Conservation (phyloP, 2,329 filamentous ascomycete species). For the Colletotrichum shisoi region DNA sequence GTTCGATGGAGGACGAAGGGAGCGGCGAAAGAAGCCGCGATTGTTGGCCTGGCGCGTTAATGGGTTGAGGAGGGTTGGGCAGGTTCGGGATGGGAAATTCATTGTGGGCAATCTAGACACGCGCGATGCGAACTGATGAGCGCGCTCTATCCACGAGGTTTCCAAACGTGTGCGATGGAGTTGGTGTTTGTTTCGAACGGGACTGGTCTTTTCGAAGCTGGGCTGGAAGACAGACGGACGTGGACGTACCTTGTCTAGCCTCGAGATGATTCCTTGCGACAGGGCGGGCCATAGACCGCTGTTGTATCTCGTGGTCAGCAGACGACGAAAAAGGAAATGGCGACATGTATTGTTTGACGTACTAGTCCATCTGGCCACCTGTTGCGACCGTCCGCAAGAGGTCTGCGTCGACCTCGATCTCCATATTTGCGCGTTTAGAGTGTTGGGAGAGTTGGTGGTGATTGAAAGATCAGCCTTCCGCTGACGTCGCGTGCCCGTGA, state of each 20-base stretch:
- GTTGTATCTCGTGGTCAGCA: constrained; percentile 44
- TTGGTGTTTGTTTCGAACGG: not conserved
- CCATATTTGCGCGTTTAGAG: constrained; percentile 54
- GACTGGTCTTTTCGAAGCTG: not conserved
- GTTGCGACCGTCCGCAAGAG: constrained; percentile 58
- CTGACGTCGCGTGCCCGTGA: constrained; percentile 35
- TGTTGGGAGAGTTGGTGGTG: constrained; percentile 3
- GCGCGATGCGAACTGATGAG: constrained; percentile 30
- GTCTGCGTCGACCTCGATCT: constrained; percentile 63
- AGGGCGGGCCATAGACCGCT: constrained; percentile 75
- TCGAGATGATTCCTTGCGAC: constrained; percentile 69
- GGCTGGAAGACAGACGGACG: not conserved
- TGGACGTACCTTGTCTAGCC: constrained; percentile 68
- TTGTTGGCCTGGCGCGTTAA: constrained; percentile 51
- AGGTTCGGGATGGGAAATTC: constrained; percentile 77
- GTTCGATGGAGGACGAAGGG: constrained; percentile 56
- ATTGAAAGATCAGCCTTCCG: constrained; percentile 13
- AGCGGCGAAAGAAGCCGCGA: constrained; percentile 55
- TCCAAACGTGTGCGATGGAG: constrained; percentile 52
- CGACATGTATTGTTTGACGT: constrained; percentile 44
- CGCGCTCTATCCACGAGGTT: constrained; percentile 28
- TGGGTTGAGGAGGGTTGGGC: constrained; percentile 55
- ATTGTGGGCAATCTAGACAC: constrained; percentile 72
- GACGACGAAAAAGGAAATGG: constrained; percentile 34
- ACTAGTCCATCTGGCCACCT: constrained; percentile 65